These are phyloP conservation scores for Castanea mollissima DNA, from an alignment of 306 rosid species.

Conservation along the genomic window DNA sequence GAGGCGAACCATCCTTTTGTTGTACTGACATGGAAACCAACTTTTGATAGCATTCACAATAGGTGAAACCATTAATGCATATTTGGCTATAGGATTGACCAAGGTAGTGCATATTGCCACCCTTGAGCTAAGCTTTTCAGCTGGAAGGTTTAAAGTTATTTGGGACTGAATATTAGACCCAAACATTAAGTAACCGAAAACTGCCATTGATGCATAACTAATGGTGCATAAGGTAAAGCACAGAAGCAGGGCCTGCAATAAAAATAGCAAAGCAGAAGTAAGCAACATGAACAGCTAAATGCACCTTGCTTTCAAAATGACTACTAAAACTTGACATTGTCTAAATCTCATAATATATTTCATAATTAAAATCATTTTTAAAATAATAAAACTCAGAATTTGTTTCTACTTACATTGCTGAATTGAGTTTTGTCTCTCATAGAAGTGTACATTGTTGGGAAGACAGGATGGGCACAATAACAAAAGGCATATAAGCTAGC, in stretches of 20 bases:
- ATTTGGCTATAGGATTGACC: conserved; percentile 72
- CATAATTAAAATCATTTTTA: no score
- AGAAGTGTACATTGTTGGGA: conserved; percentile 79
- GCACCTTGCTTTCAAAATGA: no score
- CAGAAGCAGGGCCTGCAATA: conserved; percentile 56
- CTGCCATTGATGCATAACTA: conserved; percentile 71
- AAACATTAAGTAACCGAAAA: conserved; percentile 65
- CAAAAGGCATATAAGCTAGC: conserved; percentile 79
- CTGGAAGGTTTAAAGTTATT: conserved; percentile 62
- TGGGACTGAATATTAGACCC: conserved; percentile 52
- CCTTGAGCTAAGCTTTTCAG: conserved; percentile 48
- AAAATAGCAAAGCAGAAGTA: neutral
- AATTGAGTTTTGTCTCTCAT: conserved; percentile 71
- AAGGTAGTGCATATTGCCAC: conserved; percentile 70
- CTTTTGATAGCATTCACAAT: conserved; percentile 52
- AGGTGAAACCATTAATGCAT: conserved; percentile 74
- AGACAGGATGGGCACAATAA: conserved; percentile 83
- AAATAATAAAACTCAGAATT: neutral
- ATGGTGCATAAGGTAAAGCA: conserved; percentile 57
- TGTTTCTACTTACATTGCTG: conserved; percentile 54
- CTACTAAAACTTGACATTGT: conserved; percentile 52
- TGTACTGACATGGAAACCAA: conserved; percentile 31
- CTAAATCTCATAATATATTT: neutral
- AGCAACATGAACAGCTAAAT: neutral
- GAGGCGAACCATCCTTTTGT: conserved; percentile 26